These are phyloP conservation scores for Colletotrichum acutatum DNA, from an alignment of 2,329 filamentous ascomycete genomes.

Conservation along the genomic window DNA sequence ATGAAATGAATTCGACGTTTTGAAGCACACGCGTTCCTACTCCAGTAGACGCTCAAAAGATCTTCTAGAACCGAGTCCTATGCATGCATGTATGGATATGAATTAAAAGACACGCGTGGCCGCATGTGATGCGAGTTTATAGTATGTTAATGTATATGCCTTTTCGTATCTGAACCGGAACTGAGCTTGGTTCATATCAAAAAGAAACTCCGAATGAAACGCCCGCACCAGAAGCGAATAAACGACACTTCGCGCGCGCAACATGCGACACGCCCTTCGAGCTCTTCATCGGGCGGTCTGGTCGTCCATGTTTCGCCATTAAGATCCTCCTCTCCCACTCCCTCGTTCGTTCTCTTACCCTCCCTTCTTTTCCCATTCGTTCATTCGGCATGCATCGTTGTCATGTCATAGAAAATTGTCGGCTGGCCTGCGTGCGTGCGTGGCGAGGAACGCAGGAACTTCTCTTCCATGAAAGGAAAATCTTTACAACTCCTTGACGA, in stretches of 20 bases:
- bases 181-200: slow-evolving; percentile 10
- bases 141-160: slow-evolving; percentile 10
- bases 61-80: slow-evolving; percentile 10
- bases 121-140: slow-evolving; percentile 14
- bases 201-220: background rate
- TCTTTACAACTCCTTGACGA: slow-evolving; percentile 51
- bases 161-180: slow-evolving; percentile 33
- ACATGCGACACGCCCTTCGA: slow-evolving; percentile 26
- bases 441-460: too few species aligned
- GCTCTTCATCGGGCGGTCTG: slow-evolving; percentile 31
- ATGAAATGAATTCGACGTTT: slow-evolving; percentile 10
- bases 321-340: background rate
- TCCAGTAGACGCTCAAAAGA: background rate
- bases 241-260: background rate
- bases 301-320: slow-evolving; percentile 11
- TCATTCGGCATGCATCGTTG: slow-evolving; percentile 15
- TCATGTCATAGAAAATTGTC: background rate
- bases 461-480: too few species aligned
- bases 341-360: background rate
- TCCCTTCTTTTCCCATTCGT: background rate
- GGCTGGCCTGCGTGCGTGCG: background rate
- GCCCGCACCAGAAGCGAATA: slow-evolving; percentile 8
- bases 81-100: slow-evolving; percentile 33
- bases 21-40: background rate
- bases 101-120: slow-evolving; percentile 24